Percentiles rank a stretch among this genome's conserved stretches.
Evolutionary conservation across 2,329 filamentous ascomycete species (phyloP).

Genomic region (Sarocladium kiliense): DNA sequence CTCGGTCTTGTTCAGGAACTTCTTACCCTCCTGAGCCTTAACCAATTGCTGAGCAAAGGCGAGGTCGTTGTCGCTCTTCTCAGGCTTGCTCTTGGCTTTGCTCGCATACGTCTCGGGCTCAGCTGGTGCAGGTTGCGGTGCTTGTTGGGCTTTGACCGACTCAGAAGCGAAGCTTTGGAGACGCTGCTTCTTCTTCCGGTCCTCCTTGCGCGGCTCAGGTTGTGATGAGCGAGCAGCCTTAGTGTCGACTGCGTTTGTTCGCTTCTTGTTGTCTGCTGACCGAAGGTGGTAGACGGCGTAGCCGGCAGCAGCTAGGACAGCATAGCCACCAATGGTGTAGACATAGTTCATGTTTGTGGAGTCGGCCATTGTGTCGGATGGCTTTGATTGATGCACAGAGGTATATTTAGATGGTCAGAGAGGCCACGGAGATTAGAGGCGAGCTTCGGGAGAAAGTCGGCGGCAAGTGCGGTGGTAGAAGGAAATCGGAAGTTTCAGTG

Average conservation of each 20-base stretch:
- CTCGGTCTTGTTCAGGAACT: conserved; percentile 48
- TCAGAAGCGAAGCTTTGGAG: conserved; percentile 35
- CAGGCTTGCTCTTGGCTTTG: conserved; percentile 10
- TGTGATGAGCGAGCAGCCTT: conserved; percentile 26
- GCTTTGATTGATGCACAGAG: neutral
- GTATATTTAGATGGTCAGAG: neutral
- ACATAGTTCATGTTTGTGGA: conserved; percentile 24
- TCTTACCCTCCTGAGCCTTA: conserved; percentile 65
- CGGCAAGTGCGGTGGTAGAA: neutral
- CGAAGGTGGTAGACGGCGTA: conserved; percentile 30
- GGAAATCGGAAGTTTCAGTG: neutral
- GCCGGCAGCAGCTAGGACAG: conserved; percentile 29
- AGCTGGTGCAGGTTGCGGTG: conserved; percentile 23
- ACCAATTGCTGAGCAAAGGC: conserved; percentile 74
- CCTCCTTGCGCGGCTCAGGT: conserved; percentile 32
- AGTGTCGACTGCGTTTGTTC: conserved; percentile 19
- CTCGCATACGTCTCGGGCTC: conserved; percentile 16
- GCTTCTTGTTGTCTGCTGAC: conserved; percentile 27
- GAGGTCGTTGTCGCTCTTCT: conserved; percentile 40
- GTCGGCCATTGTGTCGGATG: conserved; percentile 23
- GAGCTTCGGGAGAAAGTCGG: neutral
- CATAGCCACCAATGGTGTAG: conserved; percentile 32
- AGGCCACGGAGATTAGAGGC: neutral
- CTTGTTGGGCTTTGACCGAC: conserved; percentile 31
- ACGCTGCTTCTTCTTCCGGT: conserved; percentile 42